These are phyloP conservation scores for Acidomyces sp. DNA, from an alignment of 495 filamentous ascomycete species.

Conservation along the genomic window DNA sequence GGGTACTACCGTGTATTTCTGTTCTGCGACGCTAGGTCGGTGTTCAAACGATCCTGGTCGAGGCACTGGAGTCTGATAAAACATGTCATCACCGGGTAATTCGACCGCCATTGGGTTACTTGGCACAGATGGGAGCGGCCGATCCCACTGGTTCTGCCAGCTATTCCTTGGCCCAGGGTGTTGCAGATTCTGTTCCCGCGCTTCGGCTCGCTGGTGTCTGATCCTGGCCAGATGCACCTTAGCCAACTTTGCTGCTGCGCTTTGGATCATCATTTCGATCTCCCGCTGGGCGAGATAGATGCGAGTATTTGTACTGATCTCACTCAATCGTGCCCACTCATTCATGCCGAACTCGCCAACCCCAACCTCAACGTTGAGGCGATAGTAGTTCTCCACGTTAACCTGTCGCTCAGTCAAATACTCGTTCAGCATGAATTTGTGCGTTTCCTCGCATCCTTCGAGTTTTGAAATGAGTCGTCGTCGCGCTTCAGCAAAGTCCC, in stretches of 20 bases:
- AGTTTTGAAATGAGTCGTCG: constrained; percentile 75
- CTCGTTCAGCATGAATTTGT: constrained; percentile 67
- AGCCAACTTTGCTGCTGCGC: constrained; percentile 68
- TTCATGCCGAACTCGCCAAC: constrained; percentile 99
- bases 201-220: constrained; percentile 28
- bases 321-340: constrained; percentile 84
- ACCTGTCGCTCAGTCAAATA: constrained; percentile 65
- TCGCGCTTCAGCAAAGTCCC: constrained; percentile 82
- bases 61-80: constrained; percentile 24
- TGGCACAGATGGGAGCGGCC: constrained; percentile 14
- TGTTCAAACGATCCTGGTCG: constrained; percentile 24
- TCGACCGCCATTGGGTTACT: constrained; percentile 38
- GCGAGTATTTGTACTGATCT: constrained; percentile 83
- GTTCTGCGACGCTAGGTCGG: constrained; percentile 28
- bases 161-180: constrained; percentile 1
- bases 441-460: constrained; percentile 86
- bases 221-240: constrained; percentile 61
- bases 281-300: constrained; percentile 63
- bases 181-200: not conserved
- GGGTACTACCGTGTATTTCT: constrained; percentile 49
- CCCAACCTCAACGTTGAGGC: constrained; percentile 92
- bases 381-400: constrained; percentile 83
- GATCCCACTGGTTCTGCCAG: constrained; percentile 22
- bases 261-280: constrained; percentile 57
- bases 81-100: constrained; percentile 47